Evolutionary conservation across 495 filamentous ascomycete species (phyloP), one percentile per base, ranked within the genome.

Genomic region (Penicillium crystallinum): DNA sequence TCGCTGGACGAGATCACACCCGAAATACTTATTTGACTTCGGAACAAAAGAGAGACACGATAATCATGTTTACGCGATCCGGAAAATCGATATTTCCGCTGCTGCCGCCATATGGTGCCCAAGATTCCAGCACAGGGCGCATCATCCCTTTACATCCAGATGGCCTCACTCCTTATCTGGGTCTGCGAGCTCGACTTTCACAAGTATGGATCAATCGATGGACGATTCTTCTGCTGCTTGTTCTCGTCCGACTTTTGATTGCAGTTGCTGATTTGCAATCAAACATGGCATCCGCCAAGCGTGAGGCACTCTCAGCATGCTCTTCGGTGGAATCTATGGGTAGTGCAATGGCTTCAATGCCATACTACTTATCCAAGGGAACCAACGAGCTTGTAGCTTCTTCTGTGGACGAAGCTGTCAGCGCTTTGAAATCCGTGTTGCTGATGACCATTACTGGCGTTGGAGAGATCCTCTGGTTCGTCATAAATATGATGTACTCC

Each of bases 151-250:
- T 66, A 6, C 64, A 74, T 55, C 84, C 91, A 30, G 92, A 97
- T 66, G 81, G 92, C 53, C 81, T 95, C 61, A 98, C 90, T 42
- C 95, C 93, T 25, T 97, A 97, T 63, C 86, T 98, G 29, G 93
- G 92, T 47, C 79, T 95, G 57, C 83, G 85, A 55, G 87, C 93
- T 52, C 83, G 91, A 53, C 78, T 97, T 36, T 98, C 93, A 25
- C 93, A 98, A 76, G 75, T 90, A 63, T 96, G 91, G 90, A 86
- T 97, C 76, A 97, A 97, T 77, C 79, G 87, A 70, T 98, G 95
- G 95, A 97, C 93, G 35, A 76, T 98, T 49, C 79, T 98, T 38
- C 75, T 98, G 9, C 64, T 95, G 36, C 80, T 98, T 45, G 82
- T 97, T 17, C 81, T 98, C 19, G 81, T 85, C 54, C 82, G 93